Base-by-base conservation (phyloP, 345 rosid genomes). In the Melaleuca alternifolia region DNA sequence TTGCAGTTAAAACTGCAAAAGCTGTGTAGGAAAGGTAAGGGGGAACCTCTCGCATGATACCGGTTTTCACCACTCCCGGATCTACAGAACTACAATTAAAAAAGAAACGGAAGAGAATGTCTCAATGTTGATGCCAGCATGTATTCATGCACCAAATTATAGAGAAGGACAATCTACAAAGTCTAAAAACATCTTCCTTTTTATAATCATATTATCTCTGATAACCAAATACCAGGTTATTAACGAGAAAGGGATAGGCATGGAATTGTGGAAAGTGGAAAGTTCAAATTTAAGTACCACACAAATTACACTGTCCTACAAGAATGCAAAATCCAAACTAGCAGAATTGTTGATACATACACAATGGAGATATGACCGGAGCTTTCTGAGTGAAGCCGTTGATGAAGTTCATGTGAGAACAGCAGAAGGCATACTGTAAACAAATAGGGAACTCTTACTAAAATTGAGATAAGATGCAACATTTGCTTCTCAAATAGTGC, bases 31-130 rank as follows among this genome's bases (percentile, higher is more conserved):
- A 92, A 84, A 96, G 88, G 85, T 50, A 93, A 1, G 85, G 86
- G 86, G 99, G 99, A 89, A 96, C 84, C 91, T 97, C 99, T 86
- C 95, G 93, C 99, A 94, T 94, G 90, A 97, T 94, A 86, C 95
- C 93, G 62, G 99, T 97, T 89, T 93, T 83, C 30, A 93, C 99
- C 2, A 82, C 89, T 90, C 99, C 99, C 85, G 99, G 99, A 92
- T 97, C 99, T 20, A 92, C 96, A 85, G 97, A 94, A 90, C 99
- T 96, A 82, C 20, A 33, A 82, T 54, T 23, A 10, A 46, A 54
- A 51, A 46, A 5, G 48, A 71, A 71, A 71, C 48, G 18, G 26
- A 23, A 54, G 48, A 37, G 10, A 71, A 71, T 4, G 50, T 56
- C 50, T 54, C 24, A 30, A 37, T 51, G 10, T 30, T 51, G n/a